Evolutionary conservation across 305 asterid species (phyloP).

Genomic region (Solanum hybrid): DNA sequence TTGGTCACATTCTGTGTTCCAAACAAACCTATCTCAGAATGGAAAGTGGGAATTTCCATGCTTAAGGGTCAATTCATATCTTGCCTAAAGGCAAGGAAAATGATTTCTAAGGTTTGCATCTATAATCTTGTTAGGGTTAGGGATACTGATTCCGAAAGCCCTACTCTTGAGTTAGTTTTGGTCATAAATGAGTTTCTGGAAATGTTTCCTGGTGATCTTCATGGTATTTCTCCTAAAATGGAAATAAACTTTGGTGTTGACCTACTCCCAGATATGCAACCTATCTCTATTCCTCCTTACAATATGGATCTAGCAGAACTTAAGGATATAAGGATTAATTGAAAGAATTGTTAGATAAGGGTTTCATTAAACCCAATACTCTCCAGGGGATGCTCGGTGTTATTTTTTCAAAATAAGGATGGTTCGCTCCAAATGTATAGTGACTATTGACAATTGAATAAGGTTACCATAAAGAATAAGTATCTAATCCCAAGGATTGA

Average conservation of each 20-base stretch:
- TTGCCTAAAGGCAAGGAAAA: neutral
- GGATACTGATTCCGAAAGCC: neutral
- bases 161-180: neutral
- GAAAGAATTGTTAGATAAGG: neutral
- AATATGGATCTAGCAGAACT: neutral
- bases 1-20: neutral
- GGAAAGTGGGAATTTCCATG: neutral
- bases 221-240: neutral
- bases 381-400: neutral
- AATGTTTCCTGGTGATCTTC: too few species aligned
- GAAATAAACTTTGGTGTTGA: neutral
- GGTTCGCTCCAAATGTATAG: neutral
- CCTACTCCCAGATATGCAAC: neutral
- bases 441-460: neutral
- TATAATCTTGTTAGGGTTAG: neutral
- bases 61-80: neutral
- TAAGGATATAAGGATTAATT: neutral
- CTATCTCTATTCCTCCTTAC: neutral
- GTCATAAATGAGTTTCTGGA: neutral
- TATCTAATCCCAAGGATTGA: too few species aligned
- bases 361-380: neutral
- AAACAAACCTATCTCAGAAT: neutral
- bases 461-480: neutral
- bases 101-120: neutral
- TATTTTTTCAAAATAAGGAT: too few species aligned